A percentile compares a stretch with the other conserved stretches of the same genome.
phyloP scores from a whole-genome alignment of 2,329 filamentous ascomycete genomes.

The Fusarium buxicola region DNA sequence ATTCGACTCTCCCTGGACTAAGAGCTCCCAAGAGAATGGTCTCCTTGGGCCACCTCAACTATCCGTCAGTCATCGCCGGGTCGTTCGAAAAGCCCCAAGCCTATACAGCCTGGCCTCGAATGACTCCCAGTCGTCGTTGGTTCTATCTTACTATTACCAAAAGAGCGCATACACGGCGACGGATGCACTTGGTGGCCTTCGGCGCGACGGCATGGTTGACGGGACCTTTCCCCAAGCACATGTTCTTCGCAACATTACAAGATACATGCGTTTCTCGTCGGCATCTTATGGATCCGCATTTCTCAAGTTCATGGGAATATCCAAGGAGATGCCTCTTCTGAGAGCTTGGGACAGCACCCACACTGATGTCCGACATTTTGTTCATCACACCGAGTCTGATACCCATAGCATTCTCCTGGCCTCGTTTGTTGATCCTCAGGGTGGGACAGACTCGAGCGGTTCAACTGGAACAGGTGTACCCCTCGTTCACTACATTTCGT shows the following conservation, averaged over 20 bases:
- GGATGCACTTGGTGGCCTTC: constrained; percentile 61
- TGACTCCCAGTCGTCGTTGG: constrained; percentile 65
- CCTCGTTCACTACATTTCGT: constrained; percentile 77
- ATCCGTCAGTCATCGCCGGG: constrained; percentile 41
- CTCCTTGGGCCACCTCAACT: constrained; percentile 36
- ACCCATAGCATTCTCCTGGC: constrained; percentile 72
- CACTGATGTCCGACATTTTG: constrained; percentile 71
- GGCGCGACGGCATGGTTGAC: constrained; percentile 65
- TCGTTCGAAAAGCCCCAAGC: constrained; percentile 58
- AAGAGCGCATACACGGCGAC: constrained; percentile 61
- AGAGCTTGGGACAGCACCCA: constrained; percentile 62
- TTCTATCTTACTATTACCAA: constrained; percentile 61
- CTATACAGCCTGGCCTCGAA: constrained; percentile 71
- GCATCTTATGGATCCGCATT: constrained; percentile 74
- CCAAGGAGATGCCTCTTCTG: constrained; percentile 59
- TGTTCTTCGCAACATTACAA: constrained; percentile 70
- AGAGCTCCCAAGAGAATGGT: constrained; percentile 28
- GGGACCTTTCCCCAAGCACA: constrained; percentile 71
- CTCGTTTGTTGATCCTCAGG: constrained; percentile 76
- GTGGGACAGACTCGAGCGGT: constrained; percentile 73
- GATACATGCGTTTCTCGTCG: constrained; percentile 75
- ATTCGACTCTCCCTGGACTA: constrained; percentile 38
- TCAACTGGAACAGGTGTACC: constrained; percentile 75
- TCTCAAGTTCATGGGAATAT: constrained; percentile 71
- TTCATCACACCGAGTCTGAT: constrained; percentile 69